Percentiles rank a stretch among this genome's conserved stretches.
phyloP scores from a whole-genome alignment of 306 rosid genomes.

The Erythrophleum fordii region DNA sequence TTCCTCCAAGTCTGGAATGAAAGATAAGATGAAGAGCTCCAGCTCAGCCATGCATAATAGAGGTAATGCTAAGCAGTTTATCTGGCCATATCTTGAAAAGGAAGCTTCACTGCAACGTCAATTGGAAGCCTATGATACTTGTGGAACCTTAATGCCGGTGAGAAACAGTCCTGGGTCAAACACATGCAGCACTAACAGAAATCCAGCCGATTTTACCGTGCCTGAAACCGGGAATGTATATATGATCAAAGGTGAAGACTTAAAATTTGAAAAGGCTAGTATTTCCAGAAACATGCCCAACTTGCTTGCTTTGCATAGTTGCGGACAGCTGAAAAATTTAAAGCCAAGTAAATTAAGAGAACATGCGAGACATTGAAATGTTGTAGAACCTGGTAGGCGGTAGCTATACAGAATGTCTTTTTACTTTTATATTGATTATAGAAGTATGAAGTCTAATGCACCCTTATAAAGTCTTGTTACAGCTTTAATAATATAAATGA shows the following conservation, averaged over 20 bases:
- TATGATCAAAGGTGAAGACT: conserved; percentile 91
- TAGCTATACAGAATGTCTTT: conserved; percentile 43
- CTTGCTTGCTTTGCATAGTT: conserved; percentile 41
- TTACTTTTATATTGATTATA: conserved; percentile 22
- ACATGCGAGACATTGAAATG: conserved; percentile 46
- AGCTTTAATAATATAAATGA: background rate
- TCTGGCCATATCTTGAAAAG: conserved; percentile 38
- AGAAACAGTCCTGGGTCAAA: conserved; percentile 46
- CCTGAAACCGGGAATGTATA: conserved; percentile 70
- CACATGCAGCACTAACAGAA: conserved; percentile 68
- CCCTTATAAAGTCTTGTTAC: background rate
- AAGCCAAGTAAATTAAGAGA: conserved; percentile 57
- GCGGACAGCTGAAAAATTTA: conserved; percentile 58
- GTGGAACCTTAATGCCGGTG: conserved; percentile 48
- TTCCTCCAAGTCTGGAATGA: conserved; percentile 56
- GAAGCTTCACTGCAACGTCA: conserved; percentile 47
- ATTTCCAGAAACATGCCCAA: conserved; percentile 45
- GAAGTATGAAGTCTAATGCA: conserved; percentile 15
- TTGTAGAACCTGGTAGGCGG: conserved; percentile 56
- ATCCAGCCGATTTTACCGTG: conserved; percentile 89
- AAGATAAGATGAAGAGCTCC: conserved; percentile 59
- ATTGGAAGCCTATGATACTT: conserved; percentile 44
- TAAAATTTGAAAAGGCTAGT: conserved; percentile 56
- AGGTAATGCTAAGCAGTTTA: conserved; percentile 42
- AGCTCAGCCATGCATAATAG: conserved; percentile 46